phyloP scores from a whole-genome alignment of 23 red algal species.

The Agarophyton chilense region DNA sequence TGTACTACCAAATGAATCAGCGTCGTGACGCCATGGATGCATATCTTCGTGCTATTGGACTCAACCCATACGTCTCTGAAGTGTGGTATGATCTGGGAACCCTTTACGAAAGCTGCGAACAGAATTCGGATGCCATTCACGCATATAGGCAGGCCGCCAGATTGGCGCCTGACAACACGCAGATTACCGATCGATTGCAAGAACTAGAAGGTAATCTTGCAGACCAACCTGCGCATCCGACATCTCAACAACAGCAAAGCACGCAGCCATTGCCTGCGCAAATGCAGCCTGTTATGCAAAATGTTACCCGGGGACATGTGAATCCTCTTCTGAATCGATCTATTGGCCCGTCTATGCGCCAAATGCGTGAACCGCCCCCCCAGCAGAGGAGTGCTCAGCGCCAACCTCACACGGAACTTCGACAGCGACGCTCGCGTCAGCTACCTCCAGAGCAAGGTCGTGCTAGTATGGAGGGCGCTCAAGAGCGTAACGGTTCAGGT shows the following conservation, averaged over 20 bases:
- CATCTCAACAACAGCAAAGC: background rate
- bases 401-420: background rate
- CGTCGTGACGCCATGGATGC: conserved; percentile 94
- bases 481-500: background rate
- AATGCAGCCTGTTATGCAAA: background rate
- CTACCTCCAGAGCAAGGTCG: background rate
- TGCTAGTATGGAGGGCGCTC: background rate
- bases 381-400: background rate
- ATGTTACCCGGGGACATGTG: background rate
- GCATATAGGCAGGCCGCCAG: conserved; percentile 85
- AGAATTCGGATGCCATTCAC: conserved; percentile 84
- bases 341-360: background rate
- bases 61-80: conserved; percentile 87
- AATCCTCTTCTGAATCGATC: conserved; percentile 14
- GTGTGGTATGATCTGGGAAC: conserved; percentile 97
- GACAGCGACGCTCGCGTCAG: background rate
- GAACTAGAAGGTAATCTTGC: conserved; percentile 32
- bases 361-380: background rate
- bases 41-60: conserved; percentile 88
- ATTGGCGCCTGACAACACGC: conserved; percentile 75
- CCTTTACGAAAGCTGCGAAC: conserved; percentile 91
- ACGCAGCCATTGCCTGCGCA: conserved; percentile 1
- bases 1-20: conserved; percentile 96
- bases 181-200: conserved; percentile 58
- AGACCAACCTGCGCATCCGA: background rate